Base-by-base conservation (phyloP, 2,329 filamentous ascomycete species). In the Claviceps pazoutovae region DNA sequence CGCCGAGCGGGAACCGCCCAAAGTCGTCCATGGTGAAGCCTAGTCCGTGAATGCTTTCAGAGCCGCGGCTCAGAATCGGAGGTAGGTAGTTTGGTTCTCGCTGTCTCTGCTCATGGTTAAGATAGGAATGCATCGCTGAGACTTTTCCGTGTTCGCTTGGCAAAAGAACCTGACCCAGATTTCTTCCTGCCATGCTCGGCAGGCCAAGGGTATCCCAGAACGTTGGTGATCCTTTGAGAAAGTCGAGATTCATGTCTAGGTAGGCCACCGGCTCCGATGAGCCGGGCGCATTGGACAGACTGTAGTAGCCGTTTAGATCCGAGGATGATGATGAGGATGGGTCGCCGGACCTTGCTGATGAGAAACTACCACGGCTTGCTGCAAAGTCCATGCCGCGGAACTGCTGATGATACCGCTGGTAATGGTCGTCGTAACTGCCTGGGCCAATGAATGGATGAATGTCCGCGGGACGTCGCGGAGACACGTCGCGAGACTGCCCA, bases 31-130 rank as follows among this genome's bases (percentile, higher is more conserved):
- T 56, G 11, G 66, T 68, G 57, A 83, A 80, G 1, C 75, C 73
- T 14, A 82, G 68, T 1, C 69, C 67, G 52, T 77, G 73, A 36
- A 82, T 74, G 16, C 79, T 71, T 26, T 74, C 69, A 23, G 78
- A 74, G 49, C 78, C 74, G 53, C 73, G 74, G 39, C 70, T 72
- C 54, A 79, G 73, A n/a, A 83, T 83, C 1, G 80, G 80, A 4
- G 80, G 80, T 19, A 83, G 68, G 60, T 83, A 83, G 46, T 78
- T 79, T 17, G 80, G 79, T 34, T 81, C 78, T 51, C 72, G 78
- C 56, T 72, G 69, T 36, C 71, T 67, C 54, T 80, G 78, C 56
- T 84, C 80, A 16, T 76, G 74, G 50, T 78, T 72, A 46, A 84
- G 68, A 49, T 71, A 69, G 47, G 69, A 70, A 56, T 78, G 75